Percentiles rank a stretch among this genome's conserved stretches.
Evolutionary conservation across 768 basidiomycete genomes (phyloP).

Genomic region (Macrocybe gigantea): DNA sequence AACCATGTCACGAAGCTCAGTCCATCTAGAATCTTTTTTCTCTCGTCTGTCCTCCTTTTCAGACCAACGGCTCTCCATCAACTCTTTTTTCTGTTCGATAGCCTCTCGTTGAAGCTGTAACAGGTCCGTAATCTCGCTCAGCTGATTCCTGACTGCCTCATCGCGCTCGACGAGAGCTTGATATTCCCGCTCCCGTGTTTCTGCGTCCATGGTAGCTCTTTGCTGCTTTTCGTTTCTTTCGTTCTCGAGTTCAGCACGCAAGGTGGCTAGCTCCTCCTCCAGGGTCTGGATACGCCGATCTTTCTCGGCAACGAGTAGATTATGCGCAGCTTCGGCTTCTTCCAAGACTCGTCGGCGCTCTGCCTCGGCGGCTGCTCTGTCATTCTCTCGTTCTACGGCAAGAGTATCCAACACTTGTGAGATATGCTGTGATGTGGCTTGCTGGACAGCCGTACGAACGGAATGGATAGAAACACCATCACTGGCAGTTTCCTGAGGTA

Average conservation of each 20-base stretch:
- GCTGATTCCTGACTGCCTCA: slow-evolving; percentile 51
- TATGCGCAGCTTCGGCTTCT: slow-evolving; percentile 44
- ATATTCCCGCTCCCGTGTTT: slow-evolving; percentile 55
- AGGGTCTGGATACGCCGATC: slow-evolving; percentile 51
- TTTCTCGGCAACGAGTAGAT: slow-evolving; percentile 40
- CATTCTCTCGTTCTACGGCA: slow-evolving; percentile 54
- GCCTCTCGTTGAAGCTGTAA: slow-evolving; percentile 62
- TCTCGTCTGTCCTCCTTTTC: slow-evolving; percentile 55
- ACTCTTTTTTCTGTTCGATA: slow-evolving; percentile 51
- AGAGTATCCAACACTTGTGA: slow-evolving; percentile 55
- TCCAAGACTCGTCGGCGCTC: slow-evolving; percentile 50
- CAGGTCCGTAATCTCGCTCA: slow-evolving; percentile 68
- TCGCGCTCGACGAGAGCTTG: slow-evolving; percentile 54
- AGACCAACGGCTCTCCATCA: slow-evolving; percentile 56
- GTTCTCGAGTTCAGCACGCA: slow-evolving; percentile 54
- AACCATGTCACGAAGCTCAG: slow-evolving; percentile 58
- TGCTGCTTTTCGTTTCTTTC: slow-evolving; percentile 60
- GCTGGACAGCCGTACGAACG: slow-evolving; percentile 36
- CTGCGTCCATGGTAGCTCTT: slow-evolving; percentile 53
- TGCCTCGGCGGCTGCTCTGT: slow-evolving; percentile 45
- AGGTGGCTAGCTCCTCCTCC: slow-evolving; percentile 55
- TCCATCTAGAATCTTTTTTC: slow-evolving; percentile 52
- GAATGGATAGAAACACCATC: slow-evolving; percentile 32
- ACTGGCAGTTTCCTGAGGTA: slow-evolving; percentile 19
- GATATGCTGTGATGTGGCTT: slow-evolving; percentile 52